These are phyloP conservation scores for Cubamyces sp. DNA, from an alignment of 768 basidiomycete genomes.

Conservation along the genomic window DNA sequence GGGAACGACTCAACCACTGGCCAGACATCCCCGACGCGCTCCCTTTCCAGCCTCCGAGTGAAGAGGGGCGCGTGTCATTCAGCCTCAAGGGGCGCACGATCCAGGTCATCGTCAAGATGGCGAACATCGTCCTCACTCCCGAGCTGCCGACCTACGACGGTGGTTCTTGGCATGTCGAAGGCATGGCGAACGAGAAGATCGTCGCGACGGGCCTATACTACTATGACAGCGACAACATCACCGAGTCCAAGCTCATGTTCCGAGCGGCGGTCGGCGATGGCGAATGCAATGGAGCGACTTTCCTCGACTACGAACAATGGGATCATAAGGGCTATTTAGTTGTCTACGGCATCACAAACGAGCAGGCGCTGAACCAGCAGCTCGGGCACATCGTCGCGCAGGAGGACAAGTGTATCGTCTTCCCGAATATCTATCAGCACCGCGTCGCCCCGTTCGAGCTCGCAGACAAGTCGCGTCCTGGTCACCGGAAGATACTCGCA, in stretches of 20 bases:
- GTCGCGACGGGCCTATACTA: slow-evolving; percentile 25
- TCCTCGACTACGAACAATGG: slow-evolving; percentile 3
- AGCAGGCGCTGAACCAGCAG: slow-evolving; percentile 24
- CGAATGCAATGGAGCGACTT: not conserved
- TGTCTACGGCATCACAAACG: slow-evolving; percentile 4
- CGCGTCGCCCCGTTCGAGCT: slow-evolving; percentile 41
- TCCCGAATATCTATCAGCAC: slow-evolving; percentile 45
- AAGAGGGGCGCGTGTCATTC: not conserved
- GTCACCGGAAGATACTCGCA: slow-evolving; percentile 43
- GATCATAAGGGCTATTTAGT: slow-evolving; percentile 6
- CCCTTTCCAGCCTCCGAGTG: not conserved
- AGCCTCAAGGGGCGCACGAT: slow-evolving; percentile 28
- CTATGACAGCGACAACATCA: slow-evolving; percentile 39
- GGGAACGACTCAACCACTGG: slow-evolving; percentile 6
- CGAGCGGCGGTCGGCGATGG: slow-evolving; percentile 30
- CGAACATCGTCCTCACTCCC: slow-evolving; percentile 39
- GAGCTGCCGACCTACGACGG: slow-evolving; percentile 36
- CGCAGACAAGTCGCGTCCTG: slow-evolving; percentile 37
- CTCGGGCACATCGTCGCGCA: slow-evolving; percentile 36
- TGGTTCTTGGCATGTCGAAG: slow-evolving; percentile 41
- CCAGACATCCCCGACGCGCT: slow-evolving; percentile 5
- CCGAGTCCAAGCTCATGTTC: slow-evolving; percentile 38
- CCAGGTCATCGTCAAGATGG: slow-evolving; percentile 46
- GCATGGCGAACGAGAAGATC: slow-evolving; percentile 30
- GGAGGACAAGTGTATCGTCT: slow-evolving; percentile 37